Percentiles rank a stretch among this genome's conserved stretches.
phyloP scores from a whole-genome alignment of 805 yeast genomes.

The Candida glaebosa region DNA sequence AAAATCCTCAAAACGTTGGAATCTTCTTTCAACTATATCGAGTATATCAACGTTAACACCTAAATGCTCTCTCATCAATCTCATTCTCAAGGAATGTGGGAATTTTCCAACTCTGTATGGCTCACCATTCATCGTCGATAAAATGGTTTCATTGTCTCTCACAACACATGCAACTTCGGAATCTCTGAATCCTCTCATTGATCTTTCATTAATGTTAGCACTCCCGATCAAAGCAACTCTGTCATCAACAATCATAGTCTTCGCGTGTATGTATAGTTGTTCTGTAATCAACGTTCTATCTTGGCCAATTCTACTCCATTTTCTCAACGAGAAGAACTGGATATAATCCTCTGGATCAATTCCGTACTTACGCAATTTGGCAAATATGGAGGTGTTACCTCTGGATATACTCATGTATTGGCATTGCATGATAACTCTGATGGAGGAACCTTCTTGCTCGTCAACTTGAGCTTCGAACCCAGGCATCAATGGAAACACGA shows the following conservation, averaged over 20 bases:
- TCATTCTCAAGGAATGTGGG: constrained; percentile 82
- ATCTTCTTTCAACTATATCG: constrained; percentile 76
- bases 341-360: constrained; percentile 89
- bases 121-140: constrained; percentile 75
- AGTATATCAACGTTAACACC: constrained; percentile 89
- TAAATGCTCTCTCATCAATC: constrained; percentile 94
- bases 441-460: constrained; percentile 89
- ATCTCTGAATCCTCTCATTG: constrained; percentile 91
- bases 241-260: constrained; percentile 88
- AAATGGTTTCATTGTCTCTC: constrained; percentile 73
- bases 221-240: constrained; percentile 92
- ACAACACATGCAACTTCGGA: constrained; percentile 91
- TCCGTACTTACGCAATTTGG: constrained; percentile 71
- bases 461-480: constrained; percentile 95
- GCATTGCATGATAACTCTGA: constrained; percentile 93
- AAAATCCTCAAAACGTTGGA: constrained; percentile 45
- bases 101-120: constrained; percentile 81
- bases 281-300: constrained; percentile 74
- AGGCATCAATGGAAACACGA: constrained; percentile 94
- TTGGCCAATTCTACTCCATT: constrained; percentile 92
- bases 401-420: constrained; percentile 91
- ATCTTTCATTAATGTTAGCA: constrained; percentile 95
- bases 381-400: constrained; percentile 85
- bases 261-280: constrained; percentile 91
- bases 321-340: constrained; percentile 85